phyloP scores from a whole-genome alignment of 371 early-diverging fungal genomes.

The Circinella minor region DNA sequence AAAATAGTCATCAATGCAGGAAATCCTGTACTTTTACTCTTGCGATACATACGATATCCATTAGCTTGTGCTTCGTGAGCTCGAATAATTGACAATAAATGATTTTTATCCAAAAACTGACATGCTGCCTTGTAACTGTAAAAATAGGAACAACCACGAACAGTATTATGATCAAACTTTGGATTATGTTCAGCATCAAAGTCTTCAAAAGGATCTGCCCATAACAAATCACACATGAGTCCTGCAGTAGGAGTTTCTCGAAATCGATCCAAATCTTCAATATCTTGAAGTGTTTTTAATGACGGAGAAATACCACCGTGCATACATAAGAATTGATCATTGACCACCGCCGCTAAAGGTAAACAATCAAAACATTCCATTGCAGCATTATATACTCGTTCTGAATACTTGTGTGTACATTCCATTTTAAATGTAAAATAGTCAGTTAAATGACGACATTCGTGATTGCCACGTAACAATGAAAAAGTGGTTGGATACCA shows the following conservation, averaged over 20 bases:
- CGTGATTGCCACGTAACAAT: slow-evolving; percentile 98
- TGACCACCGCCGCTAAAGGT: slow-evolving; percentile 95
- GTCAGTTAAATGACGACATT: slow-evolving; percentile 96
- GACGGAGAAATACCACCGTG: slow-evolving; percentile 99
- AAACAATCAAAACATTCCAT: slow-evolving; percentile 94
- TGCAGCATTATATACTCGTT: slow-evolving; percentile 90
- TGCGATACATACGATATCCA: slow-evolving; percentile 96
- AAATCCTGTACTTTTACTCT: slow-evolving; percentile 91
- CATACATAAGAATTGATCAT: slow-evolving; percentile 96
- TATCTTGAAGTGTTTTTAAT: slow-evolving; percentile 84
- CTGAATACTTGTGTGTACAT: slow-evolving; percentile 96
- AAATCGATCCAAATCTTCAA: slow-evolving; percentile 89
- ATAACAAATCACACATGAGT: slow-evolving; percentile 95
- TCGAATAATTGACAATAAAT: slow-evolving; percentile 91
- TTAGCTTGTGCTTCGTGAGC: slow-evolving; percentile 99
- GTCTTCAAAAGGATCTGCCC: slow-evolving; percentile 98
- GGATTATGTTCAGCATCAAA: slow-evolving; percentile 91
- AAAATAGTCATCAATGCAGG: slow-evolving; percentile 97
- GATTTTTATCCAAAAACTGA: slow-evolving; percentile 92
- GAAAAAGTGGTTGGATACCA: slow-evolving; percentile 94
- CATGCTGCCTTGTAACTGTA: slow-evolving; percentile 91
- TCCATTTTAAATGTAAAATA: slow-evolving; percentile 98
- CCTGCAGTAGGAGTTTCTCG: slow-evolving; percentile 94
- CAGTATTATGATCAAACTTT: slow-evolving; percentile 86
- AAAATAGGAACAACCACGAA: slow-evolving; percentile 95